Conservation (phyloP, 1,139 yeast species). For the Sugiyamaella paludigena region DNA sequence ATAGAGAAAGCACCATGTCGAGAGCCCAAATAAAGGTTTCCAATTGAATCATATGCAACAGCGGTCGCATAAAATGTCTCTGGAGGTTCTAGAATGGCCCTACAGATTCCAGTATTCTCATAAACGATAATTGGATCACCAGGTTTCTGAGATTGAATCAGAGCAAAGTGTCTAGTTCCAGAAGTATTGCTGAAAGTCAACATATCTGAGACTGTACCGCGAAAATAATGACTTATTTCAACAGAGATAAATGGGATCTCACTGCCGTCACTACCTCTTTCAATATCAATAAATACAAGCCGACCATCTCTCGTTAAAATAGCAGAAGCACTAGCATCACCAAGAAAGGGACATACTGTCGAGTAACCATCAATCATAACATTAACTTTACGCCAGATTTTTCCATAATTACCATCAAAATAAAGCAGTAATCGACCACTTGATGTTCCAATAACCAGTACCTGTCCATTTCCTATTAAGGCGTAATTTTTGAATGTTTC, state of each 20-base stretch:
- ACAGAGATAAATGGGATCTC: constrained; percentile 20
- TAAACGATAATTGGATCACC: constrained; percentile 53
- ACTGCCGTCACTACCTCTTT: constrained; percentile 19
- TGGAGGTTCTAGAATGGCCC: constrained; percentile 23
- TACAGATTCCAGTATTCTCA: constrained; percentile 33
- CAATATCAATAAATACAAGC: constrained; percentile 44
- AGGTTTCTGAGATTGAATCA: constrained; percentile 70
- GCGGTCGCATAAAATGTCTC: constrained; percentile 59
- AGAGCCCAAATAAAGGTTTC: constrained; percentile 62
- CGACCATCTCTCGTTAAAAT: constrained; percentile 57
- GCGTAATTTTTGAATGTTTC: constrained; percentile 66
- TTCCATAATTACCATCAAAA: constrained; percentile 11
- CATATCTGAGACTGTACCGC: constrained; percentile 55
- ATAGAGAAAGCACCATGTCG: constrained; percentile 64
- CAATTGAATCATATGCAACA: constrained; percentile 42
- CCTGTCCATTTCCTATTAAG: constrained; percentile 43
- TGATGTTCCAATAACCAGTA: constrained; percentile 55
- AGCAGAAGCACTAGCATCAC: constrained; percentile 40
- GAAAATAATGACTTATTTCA: constrained; percentile 20
- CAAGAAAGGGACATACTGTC: constrained; percentile 47
- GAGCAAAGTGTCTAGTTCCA: constrained; percentile 35
- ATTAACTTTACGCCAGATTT: constrained; percentile 40
- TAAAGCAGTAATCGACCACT: constrained; percentile 45
- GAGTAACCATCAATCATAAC: constrained; percentile 48
- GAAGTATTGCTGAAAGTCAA: constrained; percentile 38